Evolutionary conservation across 129 eudicot species (phyloP).

Genomic region (Saussurea involucrata): DNA sequence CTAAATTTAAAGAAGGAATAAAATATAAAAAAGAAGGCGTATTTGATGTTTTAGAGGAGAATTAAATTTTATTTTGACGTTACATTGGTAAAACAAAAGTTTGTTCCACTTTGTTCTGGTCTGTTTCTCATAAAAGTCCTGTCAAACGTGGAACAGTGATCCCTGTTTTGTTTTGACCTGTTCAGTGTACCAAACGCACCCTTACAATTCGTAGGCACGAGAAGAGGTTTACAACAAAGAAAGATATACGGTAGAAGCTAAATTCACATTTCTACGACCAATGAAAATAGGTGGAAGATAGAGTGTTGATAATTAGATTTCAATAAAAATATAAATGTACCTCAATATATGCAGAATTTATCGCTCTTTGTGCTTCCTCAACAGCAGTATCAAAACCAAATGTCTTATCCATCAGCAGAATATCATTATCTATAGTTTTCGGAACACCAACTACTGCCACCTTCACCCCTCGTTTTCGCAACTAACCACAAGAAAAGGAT

Average conservation of each 20-base stretch:
- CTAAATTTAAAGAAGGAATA: too few species aligned
- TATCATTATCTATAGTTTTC: slow-evolving; percentile 97
- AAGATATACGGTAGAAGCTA: background rate
- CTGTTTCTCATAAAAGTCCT: too few species aligned
- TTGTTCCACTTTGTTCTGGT: too few species aligned
- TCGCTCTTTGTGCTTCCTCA: slow-evolving; percentile 98
- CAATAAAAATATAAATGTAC: slow-evolving; percentile 30
- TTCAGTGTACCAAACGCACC: too few species aligned
- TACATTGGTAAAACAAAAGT: too few species aligned
- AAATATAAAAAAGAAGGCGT: too few species aligned
- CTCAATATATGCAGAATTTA: slow-evolving; percentile 96
- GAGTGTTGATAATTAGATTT: background rate
- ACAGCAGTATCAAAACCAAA: slow-evolving; percentile 99
- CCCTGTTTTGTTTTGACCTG: too few species aligned
- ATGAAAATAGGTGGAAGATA: background rate
- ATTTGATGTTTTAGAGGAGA: too few species aligned
- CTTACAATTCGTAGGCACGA: background rate
- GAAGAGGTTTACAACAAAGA: background rate
- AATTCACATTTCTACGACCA: background rate
- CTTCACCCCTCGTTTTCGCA: slow-evolving; percentile 71
- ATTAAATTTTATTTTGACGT: too few species aligned
- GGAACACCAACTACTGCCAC: slow-evolving; percentile 99
- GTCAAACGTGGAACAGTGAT: too few species aligned
- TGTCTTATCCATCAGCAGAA: slow-evolving; percentile 95
- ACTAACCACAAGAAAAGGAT: slow-evolving; percentile 39